phyloP scores from a whole-genome alignment of 805 yeast genomes.

The Metschnikowia koreensis region DNA sequence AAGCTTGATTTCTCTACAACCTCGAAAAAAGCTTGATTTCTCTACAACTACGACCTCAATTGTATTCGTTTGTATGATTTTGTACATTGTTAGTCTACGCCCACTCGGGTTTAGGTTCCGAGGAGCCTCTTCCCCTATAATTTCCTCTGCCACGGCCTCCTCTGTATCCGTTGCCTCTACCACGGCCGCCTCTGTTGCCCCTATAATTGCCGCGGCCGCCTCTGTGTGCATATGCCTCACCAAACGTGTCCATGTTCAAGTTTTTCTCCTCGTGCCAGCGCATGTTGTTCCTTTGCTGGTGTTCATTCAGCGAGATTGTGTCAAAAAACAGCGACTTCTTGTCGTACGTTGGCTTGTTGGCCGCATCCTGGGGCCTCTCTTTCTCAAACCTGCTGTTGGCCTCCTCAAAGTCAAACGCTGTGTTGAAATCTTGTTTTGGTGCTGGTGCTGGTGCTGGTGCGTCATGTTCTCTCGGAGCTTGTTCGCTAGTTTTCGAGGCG shows the following conservation, averaged over 20 bases:
- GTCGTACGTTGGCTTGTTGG: constrained; percentile 50
- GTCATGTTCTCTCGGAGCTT: constrained; percentile 6
- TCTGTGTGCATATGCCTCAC: constrained; percentile 55
- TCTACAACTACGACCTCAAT: too few species aligned
- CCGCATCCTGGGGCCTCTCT: constrained; percentile 27
- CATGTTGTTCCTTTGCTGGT: constrained; percentile 38
- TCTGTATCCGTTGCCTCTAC: constrained; percentile 30
- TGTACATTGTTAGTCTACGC: constrained; percentile 6
- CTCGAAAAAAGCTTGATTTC: too few species aligned
- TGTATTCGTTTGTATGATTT: neutral
- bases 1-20: too few species aligned
- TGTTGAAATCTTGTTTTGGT: constrained; percentile 28
- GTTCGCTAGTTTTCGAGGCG: constrained; percentile 10
- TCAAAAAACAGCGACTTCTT: constrained; percentile 88
- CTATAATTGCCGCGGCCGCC: constrained; percentile 23
- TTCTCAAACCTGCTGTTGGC: constrained; percentile 69
- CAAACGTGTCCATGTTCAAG: constrained; percentile 80
- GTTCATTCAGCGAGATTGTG: constrained; percentile 62
- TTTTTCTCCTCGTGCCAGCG: constrained; percentile 72
- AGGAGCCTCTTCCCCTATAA: constrained; percentile 34
- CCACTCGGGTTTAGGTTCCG: constrained; percentile 22
- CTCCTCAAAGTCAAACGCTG: constrained; percentile 73
- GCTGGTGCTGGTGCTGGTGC: constrained; percentile 19
- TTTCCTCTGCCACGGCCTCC: constrained; percentile 52
- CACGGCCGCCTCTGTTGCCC: constrained; percentile 36